These are phyloP conservation scores for Exophiala bonariae DNA, from an alignment of 2,329 filamentous ascomycete species.

Conservation along the genomic window DNA sequence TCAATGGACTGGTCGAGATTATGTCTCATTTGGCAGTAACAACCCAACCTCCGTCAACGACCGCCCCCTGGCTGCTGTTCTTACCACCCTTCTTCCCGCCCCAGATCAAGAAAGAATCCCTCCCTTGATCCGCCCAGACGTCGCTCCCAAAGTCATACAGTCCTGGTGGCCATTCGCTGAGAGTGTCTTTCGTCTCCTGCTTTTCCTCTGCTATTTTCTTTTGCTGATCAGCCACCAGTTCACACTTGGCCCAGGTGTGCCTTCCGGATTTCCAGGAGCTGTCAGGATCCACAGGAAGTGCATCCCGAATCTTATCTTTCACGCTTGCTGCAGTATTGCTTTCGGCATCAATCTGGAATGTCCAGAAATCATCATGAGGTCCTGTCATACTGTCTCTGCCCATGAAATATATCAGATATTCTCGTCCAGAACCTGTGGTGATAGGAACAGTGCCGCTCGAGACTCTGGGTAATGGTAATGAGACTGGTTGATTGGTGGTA, in stretches of 20 bases:
- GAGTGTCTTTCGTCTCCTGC: background rate
- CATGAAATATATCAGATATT: conserved; percentile 19
- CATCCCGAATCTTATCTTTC: conserved; percentile 16
- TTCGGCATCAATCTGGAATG: conserved; percentile 17
- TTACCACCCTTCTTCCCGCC: conserved; percentile 6
- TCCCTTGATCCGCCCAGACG: conserved; percentile 17
- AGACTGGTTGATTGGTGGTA: background rate
- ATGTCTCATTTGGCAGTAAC: conserved; percentile 17
- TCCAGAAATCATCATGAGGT: conserved; percentile 11
- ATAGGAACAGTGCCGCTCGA: conserved; percentile 10
- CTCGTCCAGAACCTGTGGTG: conserved; percentile 19
- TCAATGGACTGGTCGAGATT: background rate
- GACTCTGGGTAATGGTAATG: conserved; percentile 9
- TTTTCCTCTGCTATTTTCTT: conserved; percentile 1
- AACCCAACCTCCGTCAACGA: conserved; percentile 15
- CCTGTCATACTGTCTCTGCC: background rate
- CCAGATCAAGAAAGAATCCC: conserved; percentile 15
- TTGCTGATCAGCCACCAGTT: conserved; percentile 8
- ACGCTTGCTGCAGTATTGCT: conserved; percentile 7
- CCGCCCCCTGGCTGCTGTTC: background rate
- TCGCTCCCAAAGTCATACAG: conserved; percentile 16
- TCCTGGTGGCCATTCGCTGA: conserved; percentile 2
- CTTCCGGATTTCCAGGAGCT: conserved; percentile 12
- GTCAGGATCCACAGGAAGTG: background rate
- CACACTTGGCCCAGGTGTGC: conserved; percentile 18